phyloP scores from a whole-genome alignment of 2,329 filamentous ascomycete genomes.

The Aspergillaceae sp. region DNA sequence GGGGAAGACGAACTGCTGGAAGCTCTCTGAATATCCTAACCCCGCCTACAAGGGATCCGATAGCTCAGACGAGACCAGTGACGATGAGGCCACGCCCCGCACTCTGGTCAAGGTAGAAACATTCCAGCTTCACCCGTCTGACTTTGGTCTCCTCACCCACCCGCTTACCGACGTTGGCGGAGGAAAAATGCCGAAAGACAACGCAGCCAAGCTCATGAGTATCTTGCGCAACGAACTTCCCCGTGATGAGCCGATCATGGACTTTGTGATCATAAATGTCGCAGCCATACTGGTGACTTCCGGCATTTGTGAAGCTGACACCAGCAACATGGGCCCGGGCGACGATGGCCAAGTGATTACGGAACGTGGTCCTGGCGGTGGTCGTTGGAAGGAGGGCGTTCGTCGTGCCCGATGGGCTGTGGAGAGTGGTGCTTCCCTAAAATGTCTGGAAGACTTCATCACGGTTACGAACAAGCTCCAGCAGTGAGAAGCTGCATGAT shows the following conservation, averaged over 20 bases:
- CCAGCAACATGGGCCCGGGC: constrained; percentile 67
- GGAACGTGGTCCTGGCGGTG: constrained; percentile 75
- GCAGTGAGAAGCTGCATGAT: constrained; percentile 6
- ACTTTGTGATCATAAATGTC: constrained; percentile 92
- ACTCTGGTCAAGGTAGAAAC: constrained; percentile 56
- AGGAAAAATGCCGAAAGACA: constrained; percentile 77
- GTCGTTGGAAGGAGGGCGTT: constrained; percentile 92
- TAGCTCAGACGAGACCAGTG: constrained; percentile 31
- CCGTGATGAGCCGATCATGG: constrained; percentile 71
- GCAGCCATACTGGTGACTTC: constrained; percentile 78
- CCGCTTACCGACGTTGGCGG: constrained; percentile 69
- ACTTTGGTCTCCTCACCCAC: constrained; percentile 75
- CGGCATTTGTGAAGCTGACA: constrained; percentile 76
- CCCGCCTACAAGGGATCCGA: constrained; percentile 31
- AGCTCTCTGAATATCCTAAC: constrained; percentile 50
- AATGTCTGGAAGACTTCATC: constrained; percentile 74
- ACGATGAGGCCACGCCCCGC: constrained; percentile 31
- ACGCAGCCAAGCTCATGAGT: constrained; percentile 71
- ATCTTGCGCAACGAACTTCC: constrained; percentile 67
- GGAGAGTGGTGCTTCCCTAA: constrained; percentile 75
- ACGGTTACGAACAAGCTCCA: constrained; percentile 59
- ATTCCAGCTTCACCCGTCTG: constrained; percentile 70
- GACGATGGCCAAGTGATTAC: constrained; percentile 73
- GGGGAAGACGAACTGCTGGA: constrained; percentile 83
- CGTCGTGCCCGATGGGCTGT: constrained; percentile 81